Percentiles rank a stretch among this genome's conserved stretches.
These are phyloP conservation scores for Lepidopterella palustris DNA, from an alignment of 495 filamentous ascomycete species.

Conservation along the genomic window DNA sequence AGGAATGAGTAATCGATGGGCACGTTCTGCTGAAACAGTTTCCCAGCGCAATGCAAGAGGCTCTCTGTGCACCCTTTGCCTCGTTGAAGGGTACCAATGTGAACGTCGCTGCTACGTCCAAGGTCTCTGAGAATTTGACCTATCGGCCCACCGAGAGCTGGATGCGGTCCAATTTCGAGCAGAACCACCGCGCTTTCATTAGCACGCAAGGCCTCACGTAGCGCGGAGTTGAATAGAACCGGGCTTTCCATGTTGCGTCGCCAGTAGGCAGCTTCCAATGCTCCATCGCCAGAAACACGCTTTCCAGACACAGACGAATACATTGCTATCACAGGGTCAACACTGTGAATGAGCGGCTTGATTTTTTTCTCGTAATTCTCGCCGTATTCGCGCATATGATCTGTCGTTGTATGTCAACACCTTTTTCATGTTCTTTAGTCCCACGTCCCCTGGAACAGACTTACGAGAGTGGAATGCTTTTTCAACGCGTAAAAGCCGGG, in stretches of 20 bases:
- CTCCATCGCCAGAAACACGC: slow-evolving; percentile 12
- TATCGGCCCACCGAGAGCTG: slow-evolving; percentile 3
- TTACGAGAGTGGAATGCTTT: slow-evolving; percentile 33
- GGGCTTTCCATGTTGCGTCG: not conserved
- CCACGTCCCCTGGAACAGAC: too few relatives aligned
- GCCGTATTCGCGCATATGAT: slow-evolving; percentile 27
- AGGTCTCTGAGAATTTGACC: slow-evolving; percentile 2
- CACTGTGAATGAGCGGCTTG: not conserved
- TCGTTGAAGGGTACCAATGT: not conserved
- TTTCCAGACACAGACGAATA: not conserved
- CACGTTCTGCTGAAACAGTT: not conserved
- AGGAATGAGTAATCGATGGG: not conserved
- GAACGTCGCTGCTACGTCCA: not conserved
- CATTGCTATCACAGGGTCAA: not conserved
- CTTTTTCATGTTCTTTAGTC: too few relatives aligned
- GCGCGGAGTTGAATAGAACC: not conserved
- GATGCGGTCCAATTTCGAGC: slow-evolving; percentile 13
- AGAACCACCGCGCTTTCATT: not conserved
- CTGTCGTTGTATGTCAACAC: not conserved
- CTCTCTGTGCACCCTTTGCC: not conserved
- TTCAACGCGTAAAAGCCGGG: slow-evolving; percentile 24
- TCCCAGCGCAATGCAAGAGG: not conserved
- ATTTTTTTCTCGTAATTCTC: slow-evolving; percentile 18
- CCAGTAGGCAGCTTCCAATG: slow-evolving; percentile 15
- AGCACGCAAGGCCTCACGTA: not conserved